phyloP scores from a whole-genome alignment of 129 eudicot genomes.

The Cynara cardunculus region DNA sequence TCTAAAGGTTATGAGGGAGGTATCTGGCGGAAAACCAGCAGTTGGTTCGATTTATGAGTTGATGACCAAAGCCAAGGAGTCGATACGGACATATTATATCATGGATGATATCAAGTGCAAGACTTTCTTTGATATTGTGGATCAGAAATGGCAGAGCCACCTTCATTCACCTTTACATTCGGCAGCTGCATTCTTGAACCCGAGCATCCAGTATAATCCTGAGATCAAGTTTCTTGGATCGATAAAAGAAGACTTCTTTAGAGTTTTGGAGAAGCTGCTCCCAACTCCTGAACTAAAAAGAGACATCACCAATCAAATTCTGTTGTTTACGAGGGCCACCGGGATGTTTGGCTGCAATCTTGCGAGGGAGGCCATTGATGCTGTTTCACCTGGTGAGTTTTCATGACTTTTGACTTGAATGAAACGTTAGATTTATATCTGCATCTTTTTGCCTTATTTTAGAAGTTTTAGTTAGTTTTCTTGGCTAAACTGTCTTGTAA shows the following conservation, averaged over 20 bases:
- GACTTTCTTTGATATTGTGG: conserved; percentile 84
- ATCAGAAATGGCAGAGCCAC: conserved; percentile 78
- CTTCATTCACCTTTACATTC: conserved; percentile 91
- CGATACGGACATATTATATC: conserved; percentile 82
- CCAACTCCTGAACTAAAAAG: conserved; percentile 86
- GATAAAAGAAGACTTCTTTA: conserved; percentile 78
- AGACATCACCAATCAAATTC: conserved; percentile 78
- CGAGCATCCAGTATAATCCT: conserved; percentile 88
- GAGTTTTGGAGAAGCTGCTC: conserved; percentile 76
- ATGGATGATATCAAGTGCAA: conserved; percentile 96
- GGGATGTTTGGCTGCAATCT: conserved; percentile 98
- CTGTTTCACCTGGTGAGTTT: conserved; percentile 76
- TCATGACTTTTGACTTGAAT: not conserved
- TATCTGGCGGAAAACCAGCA: conserved; percentile 76
- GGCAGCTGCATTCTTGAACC: conserved; percentile 93
- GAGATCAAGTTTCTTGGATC: conserved; percentile 80
- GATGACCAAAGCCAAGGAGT: conserved; percentile 90
- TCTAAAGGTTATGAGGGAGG: conserved; percentile 78
- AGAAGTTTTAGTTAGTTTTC: not conserved
- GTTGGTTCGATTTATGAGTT: conserved; percentile 80
- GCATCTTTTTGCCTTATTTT: not conserved
- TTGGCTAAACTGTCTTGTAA: not conserved
- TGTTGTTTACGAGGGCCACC: conserved; percentile 61
- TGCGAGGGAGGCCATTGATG: conserved; percentile 86
- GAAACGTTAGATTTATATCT: not conserved